Evolutionary conservation across 2,329 filamentous ascomycete species (phyloP), one percentile per base, ranked within the genome.

Genomic region (Trichoderma sp.): DNA sequence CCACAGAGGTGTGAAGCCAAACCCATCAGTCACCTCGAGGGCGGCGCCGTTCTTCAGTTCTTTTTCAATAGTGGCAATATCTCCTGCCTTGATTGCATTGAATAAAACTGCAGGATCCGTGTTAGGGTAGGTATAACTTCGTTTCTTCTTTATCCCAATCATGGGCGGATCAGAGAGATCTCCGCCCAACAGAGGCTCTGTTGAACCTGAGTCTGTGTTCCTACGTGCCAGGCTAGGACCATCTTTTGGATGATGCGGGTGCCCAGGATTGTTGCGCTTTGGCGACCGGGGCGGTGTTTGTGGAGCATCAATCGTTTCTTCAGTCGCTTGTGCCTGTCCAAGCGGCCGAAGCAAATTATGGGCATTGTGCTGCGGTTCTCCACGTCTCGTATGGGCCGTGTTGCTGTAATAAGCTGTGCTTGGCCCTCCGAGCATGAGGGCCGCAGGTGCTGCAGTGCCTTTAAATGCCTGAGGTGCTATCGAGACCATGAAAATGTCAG

Each of bases 221-320:
- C 29, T 52, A 16, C 29, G 24, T 2, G 7, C 19, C 11, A 35
- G 4, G 37, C 29, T 4, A 19, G 5, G 40, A 16, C 5, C 40
- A 59, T 67, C 55, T 3, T 52, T 8, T 6, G 8, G n/a, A 49
- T 4, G 58, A 0, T 5, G n/a, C 16, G n/a, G 27, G 1, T 33
- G 0, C 3, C 16, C n/a, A 47, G 11, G n/a, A 6, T 5, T 4
- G 3, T 13, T 13, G 4, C 24, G 8, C 11, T 6, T 21, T 13
- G 62, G 52, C 5, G 52, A 57, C 27, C 43, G n/a, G 11, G 52
- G 52, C 11, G 62, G 62, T 13, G 62, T 65, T 24, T 57, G 62
- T 56, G 61, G 61, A 21, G 1, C 29, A 56, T 4, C 29, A 31
- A 31, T 31, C 29, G 29, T 31, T 31, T 31, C 29, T 6, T 31